A percentile compares a stretch with the other conserved stretches of the same genome.
phyloP scores from a whole-genome alignment of 352 stramenopile genomes.

The Globisporangium acanthophoron region DNA sequence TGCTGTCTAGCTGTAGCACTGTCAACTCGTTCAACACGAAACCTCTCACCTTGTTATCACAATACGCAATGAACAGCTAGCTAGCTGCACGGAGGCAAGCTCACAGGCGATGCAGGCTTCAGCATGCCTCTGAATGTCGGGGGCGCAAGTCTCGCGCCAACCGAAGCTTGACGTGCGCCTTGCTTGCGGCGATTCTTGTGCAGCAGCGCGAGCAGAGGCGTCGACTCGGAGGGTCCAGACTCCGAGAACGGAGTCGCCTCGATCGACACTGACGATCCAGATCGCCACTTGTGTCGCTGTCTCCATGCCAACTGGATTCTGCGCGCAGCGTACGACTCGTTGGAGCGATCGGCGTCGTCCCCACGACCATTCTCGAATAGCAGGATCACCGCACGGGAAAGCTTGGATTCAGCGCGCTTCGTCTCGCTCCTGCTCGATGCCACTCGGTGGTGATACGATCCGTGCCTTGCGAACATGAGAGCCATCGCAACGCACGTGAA shows the following conservation, averaged over 20 bases:
- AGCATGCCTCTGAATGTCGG: conserved; percentile 3
- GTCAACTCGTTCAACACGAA: background rate
- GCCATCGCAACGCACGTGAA: conserved; percentile 42
- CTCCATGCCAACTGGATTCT: conserved; percentile 28
- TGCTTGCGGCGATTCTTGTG: conserved; percentile 5
- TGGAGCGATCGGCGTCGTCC: background rate
- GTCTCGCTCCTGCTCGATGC: background rate
- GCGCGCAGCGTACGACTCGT: conserved; percentile 10
- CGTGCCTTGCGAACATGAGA: conserved; percentile 22
- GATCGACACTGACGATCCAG: background rate
- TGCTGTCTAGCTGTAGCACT: no score
- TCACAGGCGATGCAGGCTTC: conserved; percentile 1
- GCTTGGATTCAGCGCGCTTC: background rate
- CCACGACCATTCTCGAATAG: conserved; percentile 3
- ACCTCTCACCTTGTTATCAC: background rate
- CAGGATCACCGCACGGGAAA: background rate
- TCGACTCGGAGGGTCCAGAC: background rate
- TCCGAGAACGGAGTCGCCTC: background rate
- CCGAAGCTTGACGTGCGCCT: background rate
- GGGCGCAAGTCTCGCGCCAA: background rate
- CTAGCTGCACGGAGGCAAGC: conserved; percentile 8
- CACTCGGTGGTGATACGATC: conserved; percentile 12
- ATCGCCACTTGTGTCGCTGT: background rate
- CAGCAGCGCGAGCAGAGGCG: conserved; percentile 7
- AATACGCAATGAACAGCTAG: background rate